A percentile compares a stretch with the other conserved stretches of the same genome.
Conservation (phyloP, 163 green algal genomes). For the Chlorella variabilis region DNA sequence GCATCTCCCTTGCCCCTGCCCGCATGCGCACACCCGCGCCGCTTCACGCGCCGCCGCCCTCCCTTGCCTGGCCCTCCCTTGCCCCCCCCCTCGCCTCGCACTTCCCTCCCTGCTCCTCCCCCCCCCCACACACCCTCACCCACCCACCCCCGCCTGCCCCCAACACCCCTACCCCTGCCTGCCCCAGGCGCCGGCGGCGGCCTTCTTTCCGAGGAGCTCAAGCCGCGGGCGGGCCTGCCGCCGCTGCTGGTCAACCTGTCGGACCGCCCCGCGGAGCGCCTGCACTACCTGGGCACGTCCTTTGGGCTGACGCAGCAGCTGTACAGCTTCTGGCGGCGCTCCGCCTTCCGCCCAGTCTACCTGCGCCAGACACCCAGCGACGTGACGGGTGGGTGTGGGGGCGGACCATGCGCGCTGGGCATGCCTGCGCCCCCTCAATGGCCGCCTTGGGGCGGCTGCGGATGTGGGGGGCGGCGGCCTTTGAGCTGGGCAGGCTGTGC, state of each 20-base stretch:
- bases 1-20: too few relatives aligned
- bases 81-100: not conserved
- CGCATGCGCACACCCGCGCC: too few relatives aligned
- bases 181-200: not conserved
- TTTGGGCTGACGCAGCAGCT: conserved; percentile 93
- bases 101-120: not conserved
- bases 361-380: conserved; percentile 87
- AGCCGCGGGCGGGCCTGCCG: conserved; percentile 81
- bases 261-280: conserved; percentile 71
- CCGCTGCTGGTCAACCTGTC: conserved; percentile 86
- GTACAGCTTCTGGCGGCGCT: conserved; percentile 92
- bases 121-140: not conserved
- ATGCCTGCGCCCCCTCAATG: too few relatives aligned
- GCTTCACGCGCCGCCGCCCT: too few relatives aligned
- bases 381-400: conserved; percentile 58
- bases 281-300: conserved; percentile 93
- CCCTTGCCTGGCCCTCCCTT: not conserved
- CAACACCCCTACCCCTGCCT: not conserved
- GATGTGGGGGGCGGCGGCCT: too few relatives aligned
- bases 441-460: too few relatives aligned
- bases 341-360: conserved; percentile 89
- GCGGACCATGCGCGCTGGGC: too few relatives aligned
- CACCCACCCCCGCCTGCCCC: not conserved
- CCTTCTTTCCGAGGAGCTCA: conserved; percentile 83
- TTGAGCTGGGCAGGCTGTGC: too few relatives aligned